Percentiles rank a stretch among this genome's conserved stretches.
Evolutionary conservation across 2,329 filamentous ascomycete genomes (phyloP).

Genomic region (Fusarium sp.): DNA sequence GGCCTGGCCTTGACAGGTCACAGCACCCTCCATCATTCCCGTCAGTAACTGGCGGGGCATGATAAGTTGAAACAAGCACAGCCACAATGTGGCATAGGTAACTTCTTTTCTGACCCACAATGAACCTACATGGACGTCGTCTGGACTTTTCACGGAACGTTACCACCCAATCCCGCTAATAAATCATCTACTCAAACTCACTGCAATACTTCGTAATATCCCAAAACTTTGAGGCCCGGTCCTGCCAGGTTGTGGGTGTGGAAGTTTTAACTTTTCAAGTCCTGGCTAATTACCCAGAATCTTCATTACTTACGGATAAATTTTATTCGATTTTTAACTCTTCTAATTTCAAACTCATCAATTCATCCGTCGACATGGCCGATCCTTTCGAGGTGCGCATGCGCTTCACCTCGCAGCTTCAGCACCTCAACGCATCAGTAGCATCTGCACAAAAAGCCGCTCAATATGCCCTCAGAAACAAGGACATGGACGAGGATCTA

Average conservation of each 20-base stretch:
- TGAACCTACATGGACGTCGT: conserved; percentile 35
- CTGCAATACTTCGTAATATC: not conserved
- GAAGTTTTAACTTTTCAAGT: not conserved
- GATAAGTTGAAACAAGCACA: conserved; percentile 13
- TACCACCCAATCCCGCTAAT: conserved; percentile 30
- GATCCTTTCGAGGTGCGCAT: conserved; percentile 99
- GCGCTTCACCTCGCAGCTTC: conserved; percentile 91
- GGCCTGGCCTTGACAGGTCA: not conserved
- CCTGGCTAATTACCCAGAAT: not conserved
- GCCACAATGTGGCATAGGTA: conserved; percentile 40
- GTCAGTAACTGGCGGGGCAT: not conserved
- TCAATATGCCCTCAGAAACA: conserved; percentile 93
- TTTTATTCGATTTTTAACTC: not conserved
- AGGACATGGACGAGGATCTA: conserved; percentile 95
- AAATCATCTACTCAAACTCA: conserved; percentile 22
- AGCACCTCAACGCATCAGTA: conserved; percentile 91
- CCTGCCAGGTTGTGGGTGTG: not conserved
- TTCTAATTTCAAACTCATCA: not conserved
- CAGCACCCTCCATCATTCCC: too few relatives aligned
- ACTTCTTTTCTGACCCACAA: conserved; percentile 34
- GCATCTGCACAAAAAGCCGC: conserved; percentile 92
- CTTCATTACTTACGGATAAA: not conserved
- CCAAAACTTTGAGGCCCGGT: not conserved
- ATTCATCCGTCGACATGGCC: conserved; percentile 55
- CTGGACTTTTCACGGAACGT: conserved; percentile 12